Evolutionary conservation across 2,329 filamentous ascomycete species (phyloP).

Genomic region (Diplodia corticola): DNA sequence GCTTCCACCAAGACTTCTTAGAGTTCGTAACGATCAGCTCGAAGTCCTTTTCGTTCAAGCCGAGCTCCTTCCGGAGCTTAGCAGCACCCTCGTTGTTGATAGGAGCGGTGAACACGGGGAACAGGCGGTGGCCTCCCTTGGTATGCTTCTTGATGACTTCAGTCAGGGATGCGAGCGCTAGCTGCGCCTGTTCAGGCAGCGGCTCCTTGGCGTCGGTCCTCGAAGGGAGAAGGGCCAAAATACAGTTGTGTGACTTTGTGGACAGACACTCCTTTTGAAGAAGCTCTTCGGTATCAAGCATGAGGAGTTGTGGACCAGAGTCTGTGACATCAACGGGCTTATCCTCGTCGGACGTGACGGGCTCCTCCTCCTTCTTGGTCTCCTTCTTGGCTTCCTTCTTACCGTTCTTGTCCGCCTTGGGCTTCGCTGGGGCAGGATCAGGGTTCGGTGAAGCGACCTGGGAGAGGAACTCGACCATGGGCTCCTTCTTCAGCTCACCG

Average conservation of each 20-base stretch:
- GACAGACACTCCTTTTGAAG: slow-evolving; percentile 72
- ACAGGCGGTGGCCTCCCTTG: slow-evolving; percentile 65
- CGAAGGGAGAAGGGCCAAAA: slow-evolving; percentile 69
- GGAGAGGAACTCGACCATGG: slow-evolving; percentile 78
- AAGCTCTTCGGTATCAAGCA: slow-evolving; percentile 63
- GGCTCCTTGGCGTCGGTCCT: slow-evolving; percentile 24
- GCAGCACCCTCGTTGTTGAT: slow-evolving; percentile 59
- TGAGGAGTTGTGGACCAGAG: slow-evolving; percentile 59
- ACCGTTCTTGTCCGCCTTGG: slow-evolving; percentile 47
- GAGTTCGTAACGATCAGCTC: slow-evolving; percentile 82
- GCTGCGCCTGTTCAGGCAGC: slow-evolving; percentile 42
- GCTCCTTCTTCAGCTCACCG: slow-evolving; percentile 81
- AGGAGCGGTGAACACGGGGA: slow-evolving; percentile 80
- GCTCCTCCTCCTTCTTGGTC: slow-evolving; percentile 44
- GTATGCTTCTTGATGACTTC: slow-evolving; percentile 76
- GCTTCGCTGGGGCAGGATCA: slow-evolving; percentile 61
- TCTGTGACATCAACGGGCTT: slow-evolving; percentile 55
- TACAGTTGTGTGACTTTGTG: slow-evolving; percentile 75
- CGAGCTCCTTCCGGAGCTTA: slow-evolving; percentile 61
- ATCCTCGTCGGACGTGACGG: slow-evolving; percentile 42
- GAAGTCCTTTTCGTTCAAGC: slow-evolving; percentile 57
- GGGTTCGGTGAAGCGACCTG: slow-evolving; percentile 78
- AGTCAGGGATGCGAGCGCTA: slow-evolving; percentile 62
- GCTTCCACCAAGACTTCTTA: slow-evolving; percentile 82
- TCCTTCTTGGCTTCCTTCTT: slow-evolving; percentile 45